A percentile compares a stretch with the other conserved stretches of the same genome.
phyloP scores from a whole-genome alignment of 176 grass and related monocot genomes.

The Cymbopogon citratus region DNA sequence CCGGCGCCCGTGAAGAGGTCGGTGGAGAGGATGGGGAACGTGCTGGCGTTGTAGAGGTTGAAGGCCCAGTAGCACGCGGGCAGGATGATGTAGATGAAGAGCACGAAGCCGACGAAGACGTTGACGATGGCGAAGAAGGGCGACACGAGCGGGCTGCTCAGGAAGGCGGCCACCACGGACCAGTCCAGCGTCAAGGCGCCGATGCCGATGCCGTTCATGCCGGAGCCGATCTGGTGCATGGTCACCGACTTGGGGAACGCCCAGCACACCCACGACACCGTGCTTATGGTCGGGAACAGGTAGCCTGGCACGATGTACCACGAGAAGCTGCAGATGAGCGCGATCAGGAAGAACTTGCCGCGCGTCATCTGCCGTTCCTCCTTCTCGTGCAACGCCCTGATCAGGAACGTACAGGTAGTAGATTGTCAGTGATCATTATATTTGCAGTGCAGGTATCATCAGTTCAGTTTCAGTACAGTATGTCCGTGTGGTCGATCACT shows the following conservation, averaged over 20 bases:
- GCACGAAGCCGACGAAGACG: constrained; percentile 50
- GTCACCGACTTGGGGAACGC: constrained; percentile 63
- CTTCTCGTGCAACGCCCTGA: constrained; percentile 86
- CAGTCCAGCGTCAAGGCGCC: constrained; percentile 84
- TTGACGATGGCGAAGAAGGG: constrained; percentile 86
- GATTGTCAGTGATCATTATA: not conserved
- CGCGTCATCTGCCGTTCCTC: constrained; percentile 55
- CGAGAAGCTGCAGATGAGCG: constrained; percentile 65
- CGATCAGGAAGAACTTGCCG: constrained; percentile 85
- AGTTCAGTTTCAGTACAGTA: not conserved
- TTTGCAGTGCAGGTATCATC: too few relatives aligned
- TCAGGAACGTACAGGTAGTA: not conserved
- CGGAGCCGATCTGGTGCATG: constrained; percentile 80
- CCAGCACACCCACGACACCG: constrained; percentile 96
- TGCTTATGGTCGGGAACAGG: constrained; percentile 55
- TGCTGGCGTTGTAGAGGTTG: constrained; percentile 59
- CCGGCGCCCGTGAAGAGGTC: constrained; percentile 54
- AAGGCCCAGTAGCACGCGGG: constrained; percentile 59
- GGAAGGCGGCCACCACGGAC: constrained; percentile 59
- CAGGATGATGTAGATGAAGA: constrained; percentile 56
- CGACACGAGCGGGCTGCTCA: constrained; percentile 60
- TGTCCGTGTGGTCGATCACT: not conserved
- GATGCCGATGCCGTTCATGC: constrained; percentile 62
- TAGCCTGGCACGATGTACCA: constrained; percentile 82
- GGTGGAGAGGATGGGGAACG: constrained; percentile 68